phyloP scores from a whole-genome alignment of 306 rosid species.

The Sophora flavescens region DNA sequence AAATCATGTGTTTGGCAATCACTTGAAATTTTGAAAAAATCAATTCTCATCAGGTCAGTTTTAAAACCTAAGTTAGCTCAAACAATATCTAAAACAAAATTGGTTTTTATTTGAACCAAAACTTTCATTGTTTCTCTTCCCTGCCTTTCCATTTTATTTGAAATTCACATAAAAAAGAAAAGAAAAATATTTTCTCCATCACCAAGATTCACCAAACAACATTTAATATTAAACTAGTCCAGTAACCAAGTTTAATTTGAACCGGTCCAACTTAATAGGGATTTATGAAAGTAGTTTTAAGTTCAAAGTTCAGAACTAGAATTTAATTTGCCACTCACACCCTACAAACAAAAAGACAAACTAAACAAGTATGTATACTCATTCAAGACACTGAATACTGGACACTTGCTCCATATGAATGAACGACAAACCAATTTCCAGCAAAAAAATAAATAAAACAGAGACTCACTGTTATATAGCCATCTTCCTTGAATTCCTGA shows the following conservation, averaged over 20 bases:
- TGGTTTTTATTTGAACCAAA: constrained; percentile 28
- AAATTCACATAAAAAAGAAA: not conserved
- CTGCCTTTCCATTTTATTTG: constrained; percentile 13
- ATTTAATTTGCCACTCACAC: constrained; percentile 25
- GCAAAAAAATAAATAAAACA: constrained; percentile 39
- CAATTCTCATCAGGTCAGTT: not conserved
- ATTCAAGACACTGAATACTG: constrained; percentile 35
- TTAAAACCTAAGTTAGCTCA: constrained; percentile 20
- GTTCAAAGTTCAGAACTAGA: constrained; percentile 27
- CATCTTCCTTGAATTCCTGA: constrained; percentile 90
- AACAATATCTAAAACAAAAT: constrained; percentile 23
- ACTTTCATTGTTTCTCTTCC: constrained; percentile 24
- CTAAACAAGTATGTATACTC: constrained; percentile 12
- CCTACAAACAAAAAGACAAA: constrained; percentile 27
- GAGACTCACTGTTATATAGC: constrained; percentile 82
- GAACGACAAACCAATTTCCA: constrained; percentile 35
- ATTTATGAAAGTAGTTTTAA: constrained; percentile 26
- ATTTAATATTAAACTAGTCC: not conserved
- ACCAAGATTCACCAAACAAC: constrained; percentile 15
- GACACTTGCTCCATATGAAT: constrained; percentile 32
- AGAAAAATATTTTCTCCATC: not conserved
- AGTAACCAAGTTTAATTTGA: constrained; percentile 15
- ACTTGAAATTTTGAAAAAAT: constrained; percentile 10
- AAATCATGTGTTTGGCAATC: not conserved
- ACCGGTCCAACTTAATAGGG: constrained; percentile 23